A percentile compares a stretch with the other conserved stretches of the same genome.
Conservation (phyloP, 1,139 yeast genomes). For the Candida sp. region DNA sequence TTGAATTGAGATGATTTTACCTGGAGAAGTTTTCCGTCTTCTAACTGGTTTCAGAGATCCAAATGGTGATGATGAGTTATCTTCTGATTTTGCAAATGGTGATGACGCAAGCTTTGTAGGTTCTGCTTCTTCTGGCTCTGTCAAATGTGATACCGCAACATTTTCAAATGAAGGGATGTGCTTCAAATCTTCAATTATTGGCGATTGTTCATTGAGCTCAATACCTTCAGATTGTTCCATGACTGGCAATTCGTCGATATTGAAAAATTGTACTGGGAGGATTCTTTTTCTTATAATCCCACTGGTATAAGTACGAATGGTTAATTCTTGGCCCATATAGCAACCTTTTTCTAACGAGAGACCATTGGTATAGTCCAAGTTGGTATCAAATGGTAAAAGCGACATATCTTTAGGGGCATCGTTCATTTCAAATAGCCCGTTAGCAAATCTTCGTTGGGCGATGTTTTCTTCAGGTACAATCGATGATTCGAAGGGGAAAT, state of each 20-base stretch:
- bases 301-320: constrained; percentile 81
- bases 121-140: constrained; percentile 10
- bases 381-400: constrained; percentile 78
- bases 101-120: constrained; percentile 6
- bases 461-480: constrained; percentile 25
- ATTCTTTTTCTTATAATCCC: constrained; percentile 82
- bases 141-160: constrained; percentile 20
- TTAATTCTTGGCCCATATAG: constrained; percentile 93
- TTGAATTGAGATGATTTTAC: constrained; percentile 53
- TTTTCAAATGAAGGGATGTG: constrained; percentile 18
- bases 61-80: constrained; percentile 27
- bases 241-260: constrained; percentile 14
- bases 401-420: constrained; percentile 39
- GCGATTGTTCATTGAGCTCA: constrained; percentile 12
- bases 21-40: constrained; percentile 45
- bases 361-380: constrained; percentile 80
- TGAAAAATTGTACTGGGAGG: constrained; percentile 63
- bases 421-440: constrained; percentile 67
- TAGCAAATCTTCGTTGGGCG: constrained; percentile 45
- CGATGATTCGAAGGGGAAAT: constrained; percentile 22
- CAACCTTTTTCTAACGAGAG: constrained; percentile 90
- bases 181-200: constrained; percentile 14
- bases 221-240: constrained; percentile 11
- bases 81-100: constrained; percentile 8
- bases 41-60: constrained; percentile 22